Percentiles rank a stretch among this genome's conserved stretches.
These are phyloP conservation scores for Globisporangium spinosum DNA, from an alignment of 352 stramenopile genomes.

Conservation along the genomic window DNA sequence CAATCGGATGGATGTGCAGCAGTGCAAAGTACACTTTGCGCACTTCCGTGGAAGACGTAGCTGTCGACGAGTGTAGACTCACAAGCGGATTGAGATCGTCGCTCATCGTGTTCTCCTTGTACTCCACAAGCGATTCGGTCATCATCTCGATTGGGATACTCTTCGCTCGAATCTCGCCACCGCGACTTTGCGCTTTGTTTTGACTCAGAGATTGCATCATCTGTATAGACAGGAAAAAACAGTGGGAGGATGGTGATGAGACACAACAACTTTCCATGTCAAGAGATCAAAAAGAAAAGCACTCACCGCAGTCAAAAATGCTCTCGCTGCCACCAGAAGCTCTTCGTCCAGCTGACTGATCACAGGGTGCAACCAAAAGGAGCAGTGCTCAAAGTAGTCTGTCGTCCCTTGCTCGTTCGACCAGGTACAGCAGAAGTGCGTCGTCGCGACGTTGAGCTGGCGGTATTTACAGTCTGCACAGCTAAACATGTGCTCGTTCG, in stretches of 20 bases:
- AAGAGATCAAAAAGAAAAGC: background rate
- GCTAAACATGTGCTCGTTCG: slow-evolving; percentile 69
- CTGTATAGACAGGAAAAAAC: slow-evolving; percentile 16
- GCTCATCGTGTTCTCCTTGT: slow-evolving; percentile 71
- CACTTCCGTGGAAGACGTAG: slow-evolving; percentile 63
- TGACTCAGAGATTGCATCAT: slow-evolving; percentile 66
- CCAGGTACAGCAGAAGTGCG: slow-evolving; percentile 89
- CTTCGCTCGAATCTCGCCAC: slow-evolving; percentile 78
- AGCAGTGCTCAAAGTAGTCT: slow-evolving; percentile 89
- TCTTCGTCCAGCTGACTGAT: slow-evolving; percentile 87
- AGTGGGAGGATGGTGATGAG: slow-evolving; percentile 8
- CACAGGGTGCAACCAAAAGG: slow-evolving; percentile 82
- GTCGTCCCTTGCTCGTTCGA: slow-evolving; percentile 87
- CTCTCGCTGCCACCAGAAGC: slow-evolving; percentile 61
- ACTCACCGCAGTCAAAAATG: slow-evolving; percentile 72
- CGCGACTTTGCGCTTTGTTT: slow-evolving; percentile 62
- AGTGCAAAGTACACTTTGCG: slow-evolving; percentile 88
- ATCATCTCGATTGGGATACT: slow-evolving; percentile 82
- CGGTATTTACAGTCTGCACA: slow-evolving; percentile 84
- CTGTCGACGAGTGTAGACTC: slow-evolving; percentile 60
- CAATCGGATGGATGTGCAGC: slow-evolving; percentile 84
- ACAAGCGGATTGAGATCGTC: slow-evolving; percentile 78
- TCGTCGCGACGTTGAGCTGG: slow-evolving; percentile 68
- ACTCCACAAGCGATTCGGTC: slow-evolving; percentile 67
- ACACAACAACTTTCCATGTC: background rate